Conservation (phyloP, 2,329 filamentous ascomycete genomes). For the Ceratocystiopsis sp. region DNA sequence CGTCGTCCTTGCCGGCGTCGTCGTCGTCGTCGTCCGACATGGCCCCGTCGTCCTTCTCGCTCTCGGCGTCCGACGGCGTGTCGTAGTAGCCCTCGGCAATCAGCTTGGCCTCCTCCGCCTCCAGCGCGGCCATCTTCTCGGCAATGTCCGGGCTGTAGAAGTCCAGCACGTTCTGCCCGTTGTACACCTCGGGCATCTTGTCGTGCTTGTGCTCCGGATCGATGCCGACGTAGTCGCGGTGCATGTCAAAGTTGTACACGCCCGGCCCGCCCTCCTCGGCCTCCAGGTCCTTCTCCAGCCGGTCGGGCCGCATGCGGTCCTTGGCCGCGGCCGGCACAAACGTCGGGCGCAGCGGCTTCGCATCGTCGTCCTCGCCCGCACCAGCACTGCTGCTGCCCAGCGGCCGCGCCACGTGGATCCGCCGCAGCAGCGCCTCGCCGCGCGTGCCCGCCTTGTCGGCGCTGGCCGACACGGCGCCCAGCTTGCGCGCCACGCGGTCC, state of each 20-base stretch:
- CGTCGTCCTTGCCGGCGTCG: conserved; percentile 72
- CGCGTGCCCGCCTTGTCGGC: conserved; percentile 63
- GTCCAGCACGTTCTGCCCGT: conserved; percentile 95
- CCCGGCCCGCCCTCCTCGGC: conserved; percentile 86
- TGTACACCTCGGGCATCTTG: conserved; percentile 81
- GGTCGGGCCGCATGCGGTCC: conserved; percentile 42
- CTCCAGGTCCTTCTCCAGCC: conserved; percentile 71
- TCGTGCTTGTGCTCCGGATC: conserved; percentile 93
- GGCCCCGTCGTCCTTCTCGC: conserved; percentile 44
- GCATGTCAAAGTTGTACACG: conserved; percentile 88
- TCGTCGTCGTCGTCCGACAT: conserved; percentile 33
- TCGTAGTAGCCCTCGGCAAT: conserved; percentile 91
- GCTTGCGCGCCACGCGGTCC: conserved; percentile 84
- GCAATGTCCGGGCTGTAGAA: conserved; percentile 96
- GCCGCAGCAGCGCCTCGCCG: conserved; percentile 74
- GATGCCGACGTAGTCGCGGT: conserved; percentile 73
- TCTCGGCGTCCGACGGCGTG: conserved; percentile 73
- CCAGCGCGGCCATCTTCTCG: conserved; percentile 72
- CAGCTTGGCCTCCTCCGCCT: conserved; percentile 88
- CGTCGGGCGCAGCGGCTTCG: conserved; percentile 45
- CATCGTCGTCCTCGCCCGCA: conserved; percentile 3
- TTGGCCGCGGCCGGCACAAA: conserved; percentile 80
- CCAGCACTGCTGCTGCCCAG: conserved; percentile 44
- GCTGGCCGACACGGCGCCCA: conserved; percentile 74
- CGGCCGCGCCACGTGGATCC: conserved; percentile 94